phyloP scores from a whole-genome alignment of 2,329 filamentous ascomycete species.

The Pestalotiopsis sp. region DNA sequence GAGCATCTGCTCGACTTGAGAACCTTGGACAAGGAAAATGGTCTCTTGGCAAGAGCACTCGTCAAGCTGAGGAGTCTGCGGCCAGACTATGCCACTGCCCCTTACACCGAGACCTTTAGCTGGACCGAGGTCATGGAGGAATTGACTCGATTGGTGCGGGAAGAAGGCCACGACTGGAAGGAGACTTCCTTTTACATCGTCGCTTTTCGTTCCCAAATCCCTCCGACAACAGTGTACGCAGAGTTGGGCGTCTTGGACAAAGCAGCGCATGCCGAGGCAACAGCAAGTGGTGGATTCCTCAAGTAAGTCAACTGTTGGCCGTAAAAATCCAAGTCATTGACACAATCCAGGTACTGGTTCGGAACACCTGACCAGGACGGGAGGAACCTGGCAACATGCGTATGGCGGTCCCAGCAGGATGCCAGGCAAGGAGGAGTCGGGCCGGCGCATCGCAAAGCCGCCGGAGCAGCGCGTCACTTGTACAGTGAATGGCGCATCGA shows the following conservation, averaged over 20 bases:
- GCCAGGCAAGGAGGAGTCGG: constrained; percentile 62
- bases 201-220: constrained; percentile 77
- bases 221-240: constrained; percentile 65
- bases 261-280: constrained; percentile 79
- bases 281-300: constrained; percentile 76
- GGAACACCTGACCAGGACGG: constrained; percentile 70
- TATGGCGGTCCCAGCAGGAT: constrained; percentile 65
- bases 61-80: constrained; percentile 63
- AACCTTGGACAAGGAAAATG: constrained; percentile 66
- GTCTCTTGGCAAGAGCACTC: constrained; percentile 73
- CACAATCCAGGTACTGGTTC: constrained; percentile 76
- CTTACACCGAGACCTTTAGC: constrained; percentile 78
- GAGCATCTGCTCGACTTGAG: constrained; percentile 75
- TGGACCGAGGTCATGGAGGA: constrained; percentile 66
- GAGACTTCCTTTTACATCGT: constrained; percentile 78
- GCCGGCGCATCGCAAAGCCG: constrained; percentile 66
- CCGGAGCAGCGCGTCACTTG: constrained; percentile 62
- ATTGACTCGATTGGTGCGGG: constrained; percentile 53
- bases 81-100: constrained; percentile 74
- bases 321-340: constrained; percentile 18
- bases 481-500: constrained; percentile 72
- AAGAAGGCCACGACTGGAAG: constrained; percentile 57
- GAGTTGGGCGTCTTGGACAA: constrained; percentile 75
- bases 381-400: constrained; percentile 80
- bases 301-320: constrained; percentile 56